Evolutionary conservation across 352 stramenopile genomes (phyloP), one percentile per base, ranked within the genome.

Genomic region (Globisporangium barbulae): DNA sequence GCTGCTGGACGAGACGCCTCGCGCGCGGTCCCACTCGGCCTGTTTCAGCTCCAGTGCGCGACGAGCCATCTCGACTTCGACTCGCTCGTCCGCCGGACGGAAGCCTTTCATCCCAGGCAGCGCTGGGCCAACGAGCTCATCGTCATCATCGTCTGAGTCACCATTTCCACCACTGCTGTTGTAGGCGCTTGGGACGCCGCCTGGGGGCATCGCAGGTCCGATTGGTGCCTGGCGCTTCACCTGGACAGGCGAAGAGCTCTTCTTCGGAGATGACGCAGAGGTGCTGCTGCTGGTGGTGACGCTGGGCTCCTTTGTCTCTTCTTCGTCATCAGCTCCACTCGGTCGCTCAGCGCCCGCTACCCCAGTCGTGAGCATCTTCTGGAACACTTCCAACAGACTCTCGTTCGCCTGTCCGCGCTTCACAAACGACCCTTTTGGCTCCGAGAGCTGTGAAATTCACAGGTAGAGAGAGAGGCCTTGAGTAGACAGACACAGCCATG

Each of bases 41-140:
- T 90, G 75, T 53, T 89, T 69, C 37, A 94, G 63, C 60, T 82
- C 65, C 33, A 81, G 57, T 17, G 78, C 85, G 15, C 80, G 73
- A 1, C 71, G 75, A 28, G 61, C 70, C 83, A 96, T 96, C 71
- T 91, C 79, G 3, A 74, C 79, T 54, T 96, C 85, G 1, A 92
- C 75, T 2, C 66, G 72, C 45, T 89, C 79, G 53, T 93, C 86
- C 15, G 87, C 77, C 35, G 77, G 45, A 5, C 87, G 83, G 21
- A 91, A 94, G 5, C 85, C 87, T 30, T 85, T 90, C 78, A 85
- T 91, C 0, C 87, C 87, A 31, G 85, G 87, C 13, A 96, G 66
- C 15, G 80, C 81, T 30, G 87, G 87, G 1, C 87, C 87, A 3
- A 96, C 68, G 30, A 88, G 44, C 2, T 81, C 65, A 15, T 76